These are phyloP conservation scores for Lepidium africanum DNA, from an alignment of 345 rosid species.

Conservation along the genomic window DNA sequence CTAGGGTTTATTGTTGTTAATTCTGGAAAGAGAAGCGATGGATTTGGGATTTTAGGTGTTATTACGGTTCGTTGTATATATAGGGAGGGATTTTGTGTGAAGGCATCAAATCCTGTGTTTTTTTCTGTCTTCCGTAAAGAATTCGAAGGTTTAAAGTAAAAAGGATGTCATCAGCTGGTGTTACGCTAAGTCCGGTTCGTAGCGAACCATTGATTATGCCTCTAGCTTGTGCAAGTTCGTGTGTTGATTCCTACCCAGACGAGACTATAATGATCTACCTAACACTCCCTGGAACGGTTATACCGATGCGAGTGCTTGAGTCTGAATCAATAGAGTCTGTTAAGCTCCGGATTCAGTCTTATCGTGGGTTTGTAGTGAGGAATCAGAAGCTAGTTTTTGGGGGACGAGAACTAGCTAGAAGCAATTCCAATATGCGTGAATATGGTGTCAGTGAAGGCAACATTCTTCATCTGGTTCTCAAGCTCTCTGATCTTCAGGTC, in stretches of 20 bases:
- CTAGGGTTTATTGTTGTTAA: slow-evolving; percentile 6
- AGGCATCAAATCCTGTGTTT: background rate
- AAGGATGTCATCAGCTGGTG: slow-evolving; percentile 56
- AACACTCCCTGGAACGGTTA: slow-evolving; percentile 26
- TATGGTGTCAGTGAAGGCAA: slow-evolving; percentile 67
- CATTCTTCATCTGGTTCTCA: slow-evolving; percentile 68
- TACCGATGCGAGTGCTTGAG: slow-evolving; percentile 51
- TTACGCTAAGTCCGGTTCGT: slow-evolving; percentile 35
- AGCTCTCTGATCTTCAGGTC: slow-evolving; percentile 60
- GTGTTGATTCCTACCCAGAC: slow-evolving; percentile 11
- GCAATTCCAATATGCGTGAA: slow-evolving; percentile 58
- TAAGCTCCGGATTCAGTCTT: slow-evolving; percentile 60
- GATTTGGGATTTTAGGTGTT: slow-evolving; percentile 18
- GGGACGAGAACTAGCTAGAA: slow-evolving; percentile 62
- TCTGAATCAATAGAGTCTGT: slow-evolving; percentile 65
- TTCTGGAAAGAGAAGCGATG: slow-evolving; percentile 6
- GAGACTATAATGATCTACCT: slow-evolving; percentile 54
- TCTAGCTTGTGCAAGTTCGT: slow-evolving; percentile 17
- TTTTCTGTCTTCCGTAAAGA: background rate
- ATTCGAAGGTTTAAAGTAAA: background rate
- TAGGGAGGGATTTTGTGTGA: background rate
- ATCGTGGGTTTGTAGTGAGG: slow-evolving; percentile 57
- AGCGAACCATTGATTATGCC: slow-evolving; percentile 30
- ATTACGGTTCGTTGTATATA: slow-evolving; percentile 11
- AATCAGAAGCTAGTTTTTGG: slow-evolving; percentile 67